A percentile compares a stretch with the other conserved stretches of the same genome.
Evolutionary conservation across 345 rosid species (phyloP).

Genomic region (Cochlearia excelsa): DNA sequence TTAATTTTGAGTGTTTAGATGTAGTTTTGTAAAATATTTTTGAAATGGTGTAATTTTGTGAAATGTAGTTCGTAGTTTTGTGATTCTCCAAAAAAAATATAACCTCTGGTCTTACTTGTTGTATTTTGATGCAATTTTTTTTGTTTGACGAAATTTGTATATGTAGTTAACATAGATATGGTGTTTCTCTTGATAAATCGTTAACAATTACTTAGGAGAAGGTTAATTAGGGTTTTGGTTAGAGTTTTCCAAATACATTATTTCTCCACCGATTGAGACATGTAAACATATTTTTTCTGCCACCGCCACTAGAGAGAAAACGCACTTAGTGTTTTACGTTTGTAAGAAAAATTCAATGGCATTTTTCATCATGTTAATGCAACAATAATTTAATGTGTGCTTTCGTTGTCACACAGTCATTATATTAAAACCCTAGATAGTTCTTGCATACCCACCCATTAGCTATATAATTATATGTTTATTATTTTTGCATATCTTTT

Average conservation of each 20-base stretch:
- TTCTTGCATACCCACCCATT: neutral
- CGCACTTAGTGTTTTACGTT: slow-evolving; percentile 1
- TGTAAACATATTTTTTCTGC: slow-evolving; percentile 19
- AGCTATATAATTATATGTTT: neutral
- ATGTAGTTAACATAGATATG: no score
- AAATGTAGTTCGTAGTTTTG: no score
- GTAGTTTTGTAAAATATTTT: no score
- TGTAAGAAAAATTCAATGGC: slow-evolving; percentile 16
- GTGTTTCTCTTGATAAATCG: no score
- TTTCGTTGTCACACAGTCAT: neutral
- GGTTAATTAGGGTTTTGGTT: neutral
- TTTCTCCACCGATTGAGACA: neutral
- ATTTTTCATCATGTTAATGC: neutral
- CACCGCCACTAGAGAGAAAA: slow-evolving; percentile 27
- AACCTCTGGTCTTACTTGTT: no score
- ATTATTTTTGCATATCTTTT: no score
- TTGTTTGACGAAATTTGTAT: no score
- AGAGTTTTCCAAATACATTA: neutral
- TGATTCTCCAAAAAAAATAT: no score
- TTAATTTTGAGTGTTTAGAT: no score
- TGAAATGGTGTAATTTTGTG: no score
- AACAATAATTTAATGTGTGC: neutral
- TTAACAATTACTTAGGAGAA: neutral
- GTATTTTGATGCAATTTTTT: no score
- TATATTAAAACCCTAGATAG: slow-evolving; percentile 20